Percentiles rank a stretch among this genome's conserved stretches.
Conservation (phyloP, 257 asterid species). For the Penstemon eatonii region DNA sequence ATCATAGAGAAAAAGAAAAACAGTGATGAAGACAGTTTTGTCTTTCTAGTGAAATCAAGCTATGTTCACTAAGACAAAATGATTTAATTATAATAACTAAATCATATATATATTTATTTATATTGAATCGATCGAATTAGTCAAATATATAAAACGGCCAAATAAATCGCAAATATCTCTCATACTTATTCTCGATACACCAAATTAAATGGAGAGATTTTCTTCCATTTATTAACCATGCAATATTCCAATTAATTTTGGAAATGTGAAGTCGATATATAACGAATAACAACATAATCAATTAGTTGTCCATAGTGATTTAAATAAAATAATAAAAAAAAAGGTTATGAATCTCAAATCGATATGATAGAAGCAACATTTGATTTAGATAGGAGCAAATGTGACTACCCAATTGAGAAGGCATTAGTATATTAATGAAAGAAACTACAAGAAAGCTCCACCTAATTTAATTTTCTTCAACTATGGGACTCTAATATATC, state of each 20-base stretch:
- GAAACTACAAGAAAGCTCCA: slow-evolving; percentile 27
- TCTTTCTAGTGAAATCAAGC: too few relatives aligned
- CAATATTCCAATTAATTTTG: too few relatives aligned
- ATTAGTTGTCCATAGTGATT: neutral
- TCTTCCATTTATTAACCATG: too few relatives aligned
- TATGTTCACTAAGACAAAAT: too few relatives aligned
- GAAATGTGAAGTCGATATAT: too few relatives aligned
- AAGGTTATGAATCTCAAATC: slow-evolving; percentile 25
- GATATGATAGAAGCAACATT: neutral
- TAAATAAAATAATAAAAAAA: neutral
- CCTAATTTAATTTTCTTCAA: neutral
- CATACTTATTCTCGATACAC: too few relatives aligned
- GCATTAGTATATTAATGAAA: slow-evolving; percentile 21
- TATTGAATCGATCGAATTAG: too few relatives aligned
- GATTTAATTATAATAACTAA: too few relatives aligned
- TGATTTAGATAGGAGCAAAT: slow-evolving; percentile 17
- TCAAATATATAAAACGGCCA: neutral
- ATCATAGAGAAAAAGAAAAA: too few relatives aligned
- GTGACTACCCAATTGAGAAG: slow-evolving; percentile 17
- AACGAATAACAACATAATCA: neutral
- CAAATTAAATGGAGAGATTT: too few relatives aligned
- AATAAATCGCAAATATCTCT: neutral
- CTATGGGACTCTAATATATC: neutral
- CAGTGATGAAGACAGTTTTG: too few relatives aligned
- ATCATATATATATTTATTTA: too few relatives aligned